Conservation (phyloP, 1,284 basidiomycete species). For the Cryptococcus sp. region DNA sequence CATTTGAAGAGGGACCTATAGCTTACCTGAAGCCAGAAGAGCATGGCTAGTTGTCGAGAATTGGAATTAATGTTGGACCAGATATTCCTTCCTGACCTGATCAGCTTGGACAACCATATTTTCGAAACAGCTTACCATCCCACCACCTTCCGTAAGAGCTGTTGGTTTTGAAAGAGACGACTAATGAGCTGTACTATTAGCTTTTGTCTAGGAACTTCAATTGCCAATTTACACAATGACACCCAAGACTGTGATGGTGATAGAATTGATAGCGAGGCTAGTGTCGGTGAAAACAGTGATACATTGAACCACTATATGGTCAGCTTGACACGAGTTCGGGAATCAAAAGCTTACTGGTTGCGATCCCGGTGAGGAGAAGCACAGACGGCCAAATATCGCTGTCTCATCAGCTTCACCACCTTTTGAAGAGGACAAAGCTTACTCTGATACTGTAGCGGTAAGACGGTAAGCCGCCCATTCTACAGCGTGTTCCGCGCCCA, state of each 20-base stretch:
- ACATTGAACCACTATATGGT: conserved; percentile 23
- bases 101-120: not conserved
- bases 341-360: conserved; percentile 17
- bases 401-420: not conserved
- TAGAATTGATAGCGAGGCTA: conserved; percentile 23
- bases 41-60: conserved; percentile 26
- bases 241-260: conserved; percentile 28
- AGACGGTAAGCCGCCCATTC: conserved; percentile 26
- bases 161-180: conserved; percentile 37
- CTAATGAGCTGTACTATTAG: conserved; percentile 20
- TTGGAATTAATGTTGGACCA: conserved; percentile 28
- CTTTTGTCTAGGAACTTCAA: not conserved
- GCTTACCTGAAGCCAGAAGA: conserved; percentile 29
- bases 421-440: conserved; percentile 2
- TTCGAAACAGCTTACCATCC: conserved; percentile 18
- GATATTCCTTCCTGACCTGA: conserved; percentile 21
- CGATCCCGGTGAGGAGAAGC: conserved; percentile 27
- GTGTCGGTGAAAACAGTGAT: conserved; percentile 21
- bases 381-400: conserved; percentile 35
- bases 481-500: conserved; percentile 20
- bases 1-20: not conserved
- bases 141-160: conserved; percentile 32
- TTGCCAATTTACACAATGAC: conserved; percentile 26
- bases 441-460: conserved; percentile 32
- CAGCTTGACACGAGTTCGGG: not conserved